Evolutionary conservation across 2,329 filamentous ascomycete species (phyloP), one percentile per base, ranked within the genome.

Genomic region (Verticillium nubilum): DNA sequence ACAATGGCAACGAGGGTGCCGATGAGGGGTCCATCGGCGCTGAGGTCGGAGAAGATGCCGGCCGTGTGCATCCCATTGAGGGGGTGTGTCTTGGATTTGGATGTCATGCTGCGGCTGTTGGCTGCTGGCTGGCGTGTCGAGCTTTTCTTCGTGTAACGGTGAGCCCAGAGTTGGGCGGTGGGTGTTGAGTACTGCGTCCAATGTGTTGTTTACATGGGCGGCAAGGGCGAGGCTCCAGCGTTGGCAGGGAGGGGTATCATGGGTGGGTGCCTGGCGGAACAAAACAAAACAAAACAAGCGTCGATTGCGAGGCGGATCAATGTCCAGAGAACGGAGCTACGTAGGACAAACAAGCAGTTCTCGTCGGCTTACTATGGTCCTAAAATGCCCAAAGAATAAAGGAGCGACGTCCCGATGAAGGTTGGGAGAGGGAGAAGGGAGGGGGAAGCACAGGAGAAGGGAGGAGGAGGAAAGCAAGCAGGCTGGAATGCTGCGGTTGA

Each of bases 21-120:
- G 69, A 99, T 97, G 61, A 91, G 83, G 3, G 95, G 94, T 1
- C 95, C 95, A 72, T 98, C 94, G 60, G 96, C 85, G 23, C 88
- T 91, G 88, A 96, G 92, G 76, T 97, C 93, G 56, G 93, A 90
- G 76, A 91, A 97, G 73, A 97, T 97, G 70, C 94, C 94, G 4
- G 94, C 90, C 27, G 93, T 92, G 77, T 97, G 93, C 70, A 86
- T 85, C 67, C 81, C 81, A 71, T 83, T 85, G 69, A 86, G 76
- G 58, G 81, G 74, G 68, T 84, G 81, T 59, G 74, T 59, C 73
- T 85, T 86, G 59, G 77, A 67, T 69, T 82, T 85, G 66, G 78
- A 67, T 60, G 82, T 71, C 82, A 86, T 85, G n/a, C n/a, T 64
- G 66, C 73, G 29, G 64, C 62, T 60, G 60, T 60, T 58, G 54